These are phyloP conservation scores for Apodospora peruviana DNA, from an alignment of 495 filamentous ascomycete genomes.

Conservation along the genomic window DNA sequence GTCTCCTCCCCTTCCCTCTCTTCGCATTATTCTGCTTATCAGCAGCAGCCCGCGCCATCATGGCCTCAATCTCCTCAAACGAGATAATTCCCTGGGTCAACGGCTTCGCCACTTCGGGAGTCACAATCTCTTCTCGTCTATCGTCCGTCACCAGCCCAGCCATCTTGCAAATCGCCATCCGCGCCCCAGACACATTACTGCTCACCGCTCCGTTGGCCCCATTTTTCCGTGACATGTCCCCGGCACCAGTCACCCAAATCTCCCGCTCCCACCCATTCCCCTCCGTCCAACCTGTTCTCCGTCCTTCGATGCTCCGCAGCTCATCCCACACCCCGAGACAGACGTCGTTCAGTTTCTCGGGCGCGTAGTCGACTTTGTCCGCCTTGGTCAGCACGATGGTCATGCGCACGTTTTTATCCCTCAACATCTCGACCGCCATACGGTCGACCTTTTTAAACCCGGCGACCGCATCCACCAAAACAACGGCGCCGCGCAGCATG, in stretches of 20 bases:
- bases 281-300: constrained; percentile 20
- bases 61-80: constrained; percentile 25
- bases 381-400: constrained; percentile 81
- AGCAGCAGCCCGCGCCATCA: background rate
- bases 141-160: constrained; percentile 31
- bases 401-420: constrained; percentile 58
- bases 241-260: constrained; percentile 44
- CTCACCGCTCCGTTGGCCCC: constrained; percentile 17
- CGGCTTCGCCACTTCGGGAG: constrained; percentile 2
- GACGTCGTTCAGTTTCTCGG: constrained; percentile 25
- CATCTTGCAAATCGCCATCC: constrained; percentile 35
- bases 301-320: constrained; percentile 27
- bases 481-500: constrained; percentile 73
- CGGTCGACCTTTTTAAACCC: constrained; percentile 73
- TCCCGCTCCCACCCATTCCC: constrained; percentile 41
- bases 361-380: constrained; percentile 45
- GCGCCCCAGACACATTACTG: constrained; percentile 21
- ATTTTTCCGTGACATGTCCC: constrained; percentile 19
- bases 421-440: constrained; percentile 59
- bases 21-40: background rate
- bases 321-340: constrained; percentile 32
- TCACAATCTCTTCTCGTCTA: constrained; percentile 1
- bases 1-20: background rate
- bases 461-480: constrained; percentile 75
- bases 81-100: constrained; percentile 10